Percentiles rank a stretch among this genome's conserved stretches.
phyloP scores from a whole-genome alignment of 345 rosid species.

The Clarkia xantiana region DNA sequence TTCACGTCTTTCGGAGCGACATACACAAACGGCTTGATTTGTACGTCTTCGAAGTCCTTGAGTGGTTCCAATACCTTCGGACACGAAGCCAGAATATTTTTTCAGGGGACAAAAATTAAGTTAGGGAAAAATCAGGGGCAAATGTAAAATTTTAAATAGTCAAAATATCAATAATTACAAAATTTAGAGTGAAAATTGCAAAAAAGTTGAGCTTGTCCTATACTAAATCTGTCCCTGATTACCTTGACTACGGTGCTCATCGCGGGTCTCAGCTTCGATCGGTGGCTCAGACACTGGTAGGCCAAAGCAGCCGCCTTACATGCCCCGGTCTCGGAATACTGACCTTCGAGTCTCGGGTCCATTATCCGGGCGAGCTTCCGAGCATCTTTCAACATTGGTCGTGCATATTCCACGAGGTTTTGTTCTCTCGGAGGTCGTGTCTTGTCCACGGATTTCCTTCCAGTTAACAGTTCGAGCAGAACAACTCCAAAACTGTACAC shows the following conservation, averaged over 20 bases:
- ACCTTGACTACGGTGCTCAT: constrained; percentile 17
- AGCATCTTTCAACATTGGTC: constrained; percentile 16
- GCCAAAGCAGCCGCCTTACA: constrained; percentile 19
- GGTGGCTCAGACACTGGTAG: constrained; percentile 20
- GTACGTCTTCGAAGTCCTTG: constrained; percentile 11
- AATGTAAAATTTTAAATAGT: too few relatives aligned
- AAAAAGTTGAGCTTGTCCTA: too few relatives aligned
- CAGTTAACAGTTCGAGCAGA: constrained; percentile 17
- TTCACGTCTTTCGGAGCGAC: constrained; percentile 11
- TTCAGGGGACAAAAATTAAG: too few relatives aligned
- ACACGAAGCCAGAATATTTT: too few relatives aligned
- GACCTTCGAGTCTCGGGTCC: constrained; percentile 22
- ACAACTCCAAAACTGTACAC: constrained; percentile 26
- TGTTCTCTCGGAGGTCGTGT: constrained; percentile 13
- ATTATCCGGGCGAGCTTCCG: constrained; percentile 14
- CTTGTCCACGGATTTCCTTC: constrained; percentile 15
- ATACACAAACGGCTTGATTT: constrained; percentile 16
- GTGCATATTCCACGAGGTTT: constrained; percentile 16
- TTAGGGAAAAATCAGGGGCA: too few relatives aligned
- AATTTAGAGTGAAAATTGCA: too few relatives aligned
- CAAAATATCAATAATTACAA: too few relatives aligned
- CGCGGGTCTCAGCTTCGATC: constrained; percentile 16
- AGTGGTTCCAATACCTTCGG: constrained; percentile 20
- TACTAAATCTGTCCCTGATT: too few relatives aligned
- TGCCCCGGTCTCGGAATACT: constrained; percentile 14